phyloP scores from a whole-genome alignment of 805 yeast genomes.

The Spathaspora sp. region DNA sequence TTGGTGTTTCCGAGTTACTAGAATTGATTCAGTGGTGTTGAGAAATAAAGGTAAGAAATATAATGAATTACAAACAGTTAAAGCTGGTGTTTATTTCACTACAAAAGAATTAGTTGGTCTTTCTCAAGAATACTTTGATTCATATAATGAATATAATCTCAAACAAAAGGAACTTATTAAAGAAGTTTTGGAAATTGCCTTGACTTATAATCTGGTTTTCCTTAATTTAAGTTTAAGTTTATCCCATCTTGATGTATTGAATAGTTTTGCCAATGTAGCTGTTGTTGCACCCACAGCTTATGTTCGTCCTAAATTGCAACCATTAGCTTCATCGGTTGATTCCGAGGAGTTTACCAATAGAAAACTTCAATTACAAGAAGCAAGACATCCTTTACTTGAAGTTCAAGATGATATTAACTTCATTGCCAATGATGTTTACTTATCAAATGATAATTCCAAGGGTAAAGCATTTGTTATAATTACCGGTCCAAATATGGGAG shows the following conservation, averaged over 20 bases:
- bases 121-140: conserved; percentile 53
- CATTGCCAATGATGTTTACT: conserved; percentile 82
- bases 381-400: conserved; percentile 94
- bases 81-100: conserved; percentile 93
- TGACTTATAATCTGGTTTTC: conserved; percentile 78
- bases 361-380: conserved; percentile 55
- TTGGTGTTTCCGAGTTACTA: conserved; percentile 90
- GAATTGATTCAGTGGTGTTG: conserved; percentile 80
- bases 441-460: conserved; percentile 34
- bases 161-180: conserved; percentile 77
- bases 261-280: conserved; percentile 80
- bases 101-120: conserved; percentile 60
- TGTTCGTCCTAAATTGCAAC: conserved; percentile 67
- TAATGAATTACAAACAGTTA: conserved; percentile 82
- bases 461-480: conserved; percentile 63
- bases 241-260: conserved; percentile 78
- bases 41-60: conserved; percentile 56
- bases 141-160: conserved; percentile 63
- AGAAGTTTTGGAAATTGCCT: conserved; percentile 76
- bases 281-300: conserved; percentile 78
- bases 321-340: conserved; percentile 34
- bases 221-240: conserved; percentile 61
- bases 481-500: conserved; percentile 98
- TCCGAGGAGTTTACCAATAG: conserved; percentile 32
- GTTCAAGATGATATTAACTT: conserved; percentile 87